Percentiles rank a stretch among this genome's conserved stretches.
phyloP scores from a whole-genome alignment of 129 eudicot species.

The Daucus carota region DNA sequence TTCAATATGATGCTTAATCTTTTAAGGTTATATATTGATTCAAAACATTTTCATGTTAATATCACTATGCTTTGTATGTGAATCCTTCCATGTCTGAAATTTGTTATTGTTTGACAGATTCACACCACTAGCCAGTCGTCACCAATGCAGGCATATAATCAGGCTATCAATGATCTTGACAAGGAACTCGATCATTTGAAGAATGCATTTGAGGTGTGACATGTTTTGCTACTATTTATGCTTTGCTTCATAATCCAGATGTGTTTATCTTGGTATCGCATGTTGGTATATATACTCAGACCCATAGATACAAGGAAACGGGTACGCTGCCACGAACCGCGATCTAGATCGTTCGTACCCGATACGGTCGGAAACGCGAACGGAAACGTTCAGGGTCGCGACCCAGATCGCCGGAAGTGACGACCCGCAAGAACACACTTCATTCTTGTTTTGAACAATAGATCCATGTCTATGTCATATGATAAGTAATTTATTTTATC shows the following conservation, averaged over 20 bases:
- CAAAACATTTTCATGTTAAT: not conserved
- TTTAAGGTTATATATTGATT: not conserved
- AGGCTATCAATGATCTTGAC: slow-evolving; percentile 88
- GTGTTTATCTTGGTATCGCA: not conserved
- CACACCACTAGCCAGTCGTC: slow-evolving; percentile 93
- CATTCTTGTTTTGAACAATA: no score
- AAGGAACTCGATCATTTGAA: slow-evolving; percentile 88
- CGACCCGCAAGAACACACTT: no score
- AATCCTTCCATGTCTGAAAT: not conserved
- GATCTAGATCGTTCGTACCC: no score
- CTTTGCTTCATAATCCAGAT: not conserved
- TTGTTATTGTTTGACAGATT: slow-evolving; percentile 37
- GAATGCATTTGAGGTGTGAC: slow-evolving; percentile 69
- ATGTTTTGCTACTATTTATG: not conserved
- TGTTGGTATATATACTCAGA: not conserved
- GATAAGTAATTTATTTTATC: no score
- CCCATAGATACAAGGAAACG: no score
- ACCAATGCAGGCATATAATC: slow-evolving; percentile 84
- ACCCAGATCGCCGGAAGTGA: no score
- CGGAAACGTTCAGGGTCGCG: no score
- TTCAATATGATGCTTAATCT: not conserved
- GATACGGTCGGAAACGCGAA: no score
- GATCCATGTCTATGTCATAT: no score
- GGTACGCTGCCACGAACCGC: no score
- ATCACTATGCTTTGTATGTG: not conserved